These are phyloP conservation scores for Hypsizygus ulmarius DNA, from an alignment of 1,284 basidiomycete genomes.

Conservation along the genomic window DNA sequence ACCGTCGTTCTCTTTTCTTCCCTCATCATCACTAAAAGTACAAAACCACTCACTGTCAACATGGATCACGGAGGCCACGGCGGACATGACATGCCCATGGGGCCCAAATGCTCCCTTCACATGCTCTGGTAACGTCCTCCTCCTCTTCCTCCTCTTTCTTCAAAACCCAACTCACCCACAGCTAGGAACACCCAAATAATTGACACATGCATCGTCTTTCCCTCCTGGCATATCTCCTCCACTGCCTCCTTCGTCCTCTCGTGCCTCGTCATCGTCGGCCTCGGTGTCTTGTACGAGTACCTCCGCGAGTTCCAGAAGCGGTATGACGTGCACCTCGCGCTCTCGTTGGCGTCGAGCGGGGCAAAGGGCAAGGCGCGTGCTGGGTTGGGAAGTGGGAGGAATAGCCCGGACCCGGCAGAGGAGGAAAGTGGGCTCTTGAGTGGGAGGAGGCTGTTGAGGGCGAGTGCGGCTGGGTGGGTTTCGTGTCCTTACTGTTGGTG, in stretches of 20 bases:
- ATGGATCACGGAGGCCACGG: constrained; percentile 44
- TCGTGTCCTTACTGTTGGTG: not conserved
- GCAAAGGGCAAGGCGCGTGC: constrained; percentile 45
- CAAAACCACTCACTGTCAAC: constrained; percentile 2
- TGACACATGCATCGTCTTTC: constrained; percentile 75
- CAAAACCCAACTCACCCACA: not conserved
- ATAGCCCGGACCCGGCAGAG: constrained; percentile 35
- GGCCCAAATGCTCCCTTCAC: constrained; percentile 55
- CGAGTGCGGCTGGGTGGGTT: constrained; percentile 40
- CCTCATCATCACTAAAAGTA: not conserved
- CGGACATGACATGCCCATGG: constrained; percentile 54
- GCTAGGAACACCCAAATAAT: constrained; percentile 70
- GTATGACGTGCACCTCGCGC: constrained; percentile 58
- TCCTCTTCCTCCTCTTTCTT: not conserved
- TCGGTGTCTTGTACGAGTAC: constrained; percentile 75
- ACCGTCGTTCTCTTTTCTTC: too few relatives aligned
- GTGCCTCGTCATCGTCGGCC: constrained; percentile 56
- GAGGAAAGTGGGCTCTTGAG: constrained; percentile 57
- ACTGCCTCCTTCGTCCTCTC: constrained; percentile 56
- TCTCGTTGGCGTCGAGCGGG: constrained; percentile 36
- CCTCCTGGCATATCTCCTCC: constrained; percentile 68
- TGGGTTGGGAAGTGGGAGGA: constrained; percentile 39
- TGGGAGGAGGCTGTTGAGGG: constrained; percentile 40
- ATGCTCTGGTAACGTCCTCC: constrained; percentile 61
- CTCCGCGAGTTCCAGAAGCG: constrained; percentile 58